Conservation (phyloP, 768 basidiomycete genomes). For the Lentinula sp. region DNA sequence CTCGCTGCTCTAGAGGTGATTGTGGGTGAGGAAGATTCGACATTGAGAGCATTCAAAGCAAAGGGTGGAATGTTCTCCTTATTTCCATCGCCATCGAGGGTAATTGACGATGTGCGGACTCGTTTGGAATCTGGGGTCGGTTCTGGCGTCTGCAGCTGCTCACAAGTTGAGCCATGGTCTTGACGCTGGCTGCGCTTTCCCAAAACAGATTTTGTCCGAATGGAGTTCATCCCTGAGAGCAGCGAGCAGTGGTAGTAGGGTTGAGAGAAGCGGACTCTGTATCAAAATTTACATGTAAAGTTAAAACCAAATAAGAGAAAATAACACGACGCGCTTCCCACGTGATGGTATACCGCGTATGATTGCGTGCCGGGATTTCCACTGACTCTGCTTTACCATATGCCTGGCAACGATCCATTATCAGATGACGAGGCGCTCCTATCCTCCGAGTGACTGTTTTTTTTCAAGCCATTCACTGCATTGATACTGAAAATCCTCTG, state of each 20-base stretch:
- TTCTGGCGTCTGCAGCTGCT: slow-evolving; percentile 52
- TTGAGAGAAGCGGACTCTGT: slow-evolving; percentile 8
- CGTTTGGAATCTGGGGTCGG: slow-evolving; percentile 64
- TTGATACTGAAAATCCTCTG: neutral
- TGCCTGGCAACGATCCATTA: neutral
- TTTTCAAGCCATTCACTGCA: neutral
- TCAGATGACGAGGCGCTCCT: neutral
- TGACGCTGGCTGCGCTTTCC: slow-evolving; percentile 43
- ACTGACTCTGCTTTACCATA: neutral
- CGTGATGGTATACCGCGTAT: slow-evolving; percentile 28
- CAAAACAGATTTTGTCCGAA: slow-evolving; percentile 39
- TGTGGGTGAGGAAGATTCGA: slow-evolving; percentile 22
- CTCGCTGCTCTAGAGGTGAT: slow-evolving; percentile 31
- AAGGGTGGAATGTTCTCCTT: slow-evolving; percentile 79
- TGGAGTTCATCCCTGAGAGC: slow-evolving; percentile 30
- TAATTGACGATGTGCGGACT: slow-evolving; percentile 37
- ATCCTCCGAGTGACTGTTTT: neutral
- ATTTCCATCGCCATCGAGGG: slow-evolving; percentile 53
- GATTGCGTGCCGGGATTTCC: neutral
- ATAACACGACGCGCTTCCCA: slow-evolving; percentile 34
- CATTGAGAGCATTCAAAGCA: slow-evolving; percentile 28
- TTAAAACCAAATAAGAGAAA: slow-evolving; percentile 19
- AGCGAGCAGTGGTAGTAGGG: slow-evolving; percentile 9
- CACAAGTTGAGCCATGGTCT: slow-evolving; percentile 19
- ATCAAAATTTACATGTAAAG: slow-evolving; percentile 5